These are phyloP conservation scores for Candida saitoana DNA, from an alignment of 805 yeast species.

Conservation along the genomic window DNA sequence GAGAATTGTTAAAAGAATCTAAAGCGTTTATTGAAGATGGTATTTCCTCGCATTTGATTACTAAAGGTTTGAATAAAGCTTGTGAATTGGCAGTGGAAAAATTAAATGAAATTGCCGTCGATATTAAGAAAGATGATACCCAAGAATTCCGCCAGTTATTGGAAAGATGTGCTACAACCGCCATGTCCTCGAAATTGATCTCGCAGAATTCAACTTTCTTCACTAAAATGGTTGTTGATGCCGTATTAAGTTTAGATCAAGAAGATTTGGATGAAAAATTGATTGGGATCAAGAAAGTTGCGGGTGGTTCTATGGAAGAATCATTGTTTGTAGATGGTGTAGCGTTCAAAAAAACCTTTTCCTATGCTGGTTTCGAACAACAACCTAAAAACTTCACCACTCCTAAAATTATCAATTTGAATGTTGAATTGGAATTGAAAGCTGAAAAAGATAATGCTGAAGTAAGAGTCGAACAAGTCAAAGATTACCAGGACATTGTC, in stretches of 20 bases:
- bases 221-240: conserved; percentile 95
- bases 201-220: conserved; percentile 83
- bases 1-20: conserved; percentile 89
- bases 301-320: conserved; percentile 97
- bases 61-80: conserved; percentile 84
- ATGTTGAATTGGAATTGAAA: conserved; percentile 92
- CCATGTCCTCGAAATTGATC: conserved; percentile 94
- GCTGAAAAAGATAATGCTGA: conserved; percentile 99
- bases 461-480: conserved; percentile 90
- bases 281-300: conserved; percentile 90
- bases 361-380: conserved; percentile 98
- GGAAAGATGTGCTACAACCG: conserved; percentile 92
- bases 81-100: conserved; percentile 69
- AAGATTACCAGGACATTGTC: conserved; percentile 91
- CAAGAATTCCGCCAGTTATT: conserved; percentile 62
- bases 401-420: conserved; percentile 80
- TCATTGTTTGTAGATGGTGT: conserved; percentile 87
- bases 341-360: conserved; percentile 94
- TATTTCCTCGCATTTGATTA: conserved; percentile 82
- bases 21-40: conserved; percentile 93
- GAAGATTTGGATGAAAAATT: conserved; percentile 81
- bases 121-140: conserved; percentile 48
- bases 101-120: conserved; percentile 71
- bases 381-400: conserved; percentile 82
- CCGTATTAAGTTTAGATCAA: conserved; percentile 83